Conservation (phyloP, 805 yeast genomes). For the Cyberlindnera subsufficiens region DNA sequence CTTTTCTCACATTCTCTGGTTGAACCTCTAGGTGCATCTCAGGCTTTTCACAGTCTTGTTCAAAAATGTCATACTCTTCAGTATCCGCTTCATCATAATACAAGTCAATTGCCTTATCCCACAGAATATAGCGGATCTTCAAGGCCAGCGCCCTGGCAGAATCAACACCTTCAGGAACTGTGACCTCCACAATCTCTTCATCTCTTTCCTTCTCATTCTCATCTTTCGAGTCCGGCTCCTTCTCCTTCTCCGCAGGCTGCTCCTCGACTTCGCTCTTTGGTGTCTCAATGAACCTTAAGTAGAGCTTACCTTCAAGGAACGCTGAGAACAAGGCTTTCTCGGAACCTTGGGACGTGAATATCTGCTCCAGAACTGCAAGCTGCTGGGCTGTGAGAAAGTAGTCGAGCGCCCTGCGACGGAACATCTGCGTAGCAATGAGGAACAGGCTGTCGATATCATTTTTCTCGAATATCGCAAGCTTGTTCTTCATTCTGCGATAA, state of each 20-base stretch:
- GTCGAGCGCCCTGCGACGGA: constrained; percentile 34
- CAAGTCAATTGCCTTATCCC: constrained; percentile 63
- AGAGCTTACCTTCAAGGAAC: constrained; percentile 32
- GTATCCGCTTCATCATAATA: constrained; percentile 23
- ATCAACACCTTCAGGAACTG: constrained; percentile 35
- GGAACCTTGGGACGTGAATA: constrained; percentile 31
- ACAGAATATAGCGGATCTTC: constrained; percentile 59
- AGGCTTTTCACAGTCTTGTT: constrained; percentile 7
- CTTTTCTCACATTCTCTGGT: constrained; percentile 23
- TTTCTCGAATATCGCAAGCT: constrained; percentile 21
- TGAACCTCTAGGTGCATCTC: neutral
- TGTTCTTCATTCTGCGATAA: neutral
- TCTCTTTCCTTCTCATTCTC: constrained; percentile 29
- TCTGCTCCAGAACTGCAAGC: constrained; percentile 40
- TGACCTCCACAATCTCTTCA: constrained; percentile 33
- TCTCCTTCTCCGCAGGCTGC: constrained; percentile 1
- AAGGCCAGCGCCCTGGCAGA: constrained; percentile 54
- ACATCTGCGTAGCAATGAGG: constrained; percentile 18
- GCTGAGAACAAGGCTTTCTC: constrained; percentile 34
- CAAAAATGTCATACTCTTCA: constrained; percentile 19
- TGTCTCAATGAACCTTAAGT: constrained; percentile 19
- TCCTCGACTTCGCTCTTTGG: constrained; percentile 1
- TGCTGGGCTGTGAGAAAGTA: constrained; percentile 52
- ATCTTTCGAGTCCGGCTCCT: constrained; percentile 1
- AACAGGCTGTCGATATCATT: constrained; percentile 23